Conservation (phyloP, 768 basidiomycete genomes). For the Termitomyces bulborhizus region DNA sequence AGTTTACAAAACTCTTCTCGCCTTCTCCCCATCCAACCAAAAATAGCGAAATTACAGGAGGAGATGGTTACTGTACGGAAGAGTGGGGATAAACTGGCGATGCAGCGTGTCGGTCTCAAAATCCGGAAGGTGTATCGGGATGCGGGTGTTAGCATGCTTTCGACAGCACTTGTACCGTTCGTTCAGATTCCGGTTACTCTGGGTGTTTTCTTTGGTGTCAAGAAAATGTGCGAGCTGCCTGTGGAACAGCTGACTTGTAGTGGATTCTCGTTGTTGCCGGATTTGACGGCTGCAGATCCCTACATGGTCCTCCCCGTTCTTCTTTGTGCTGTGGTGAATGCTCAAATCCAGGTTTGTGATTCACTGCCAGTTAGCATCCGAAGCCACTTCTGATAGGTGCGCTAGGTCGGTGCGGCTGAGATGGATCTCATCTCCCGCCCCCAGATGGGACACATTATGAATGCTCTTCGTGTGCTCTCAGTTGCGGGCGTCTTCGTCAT, state of each 20-base stretch:
- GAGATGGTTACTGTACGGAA: slow-evolving; percentile 31
- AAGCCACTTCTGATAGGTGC: background rate
- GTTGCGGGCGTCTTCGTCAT: slow-evolving; percentile 42
- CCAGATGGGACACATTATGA: slow-evolving; percentile 62
- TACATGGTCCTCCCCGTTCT: slow-evolving; percentile 63
- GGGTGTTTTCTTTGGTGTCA: slow-evolving; percentile 78
- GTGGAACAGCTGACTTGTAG: slow-evolving; percentile 71
- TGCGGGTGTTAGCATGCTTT: slow-evolving; percentile 56
- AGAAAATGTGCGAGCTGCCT: slow-evolving; percentile 63
- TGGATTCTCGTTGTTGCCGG: slow-evolving; percentile 66
- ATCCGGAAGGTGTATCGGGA: slow-evolving; percentile 53
- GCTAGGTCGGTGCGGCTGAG: slow-evolving; percentile 43
- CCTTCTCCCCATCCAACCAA: slow-evolving; percentile 52
- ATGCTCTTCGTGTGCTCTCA: slow-evolving; percentile 55
- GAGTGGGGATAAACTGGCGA: slow-evolving; percentile 34
- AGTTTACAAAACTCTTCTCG: slow-evolving; percentile 52
- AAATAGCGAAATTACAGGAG: slow-evolving; percentile 41
- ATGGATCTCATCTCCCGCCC: slow-evolving; percentile 46
- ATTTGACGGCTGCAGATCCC: slow-evolving; percentile 77
- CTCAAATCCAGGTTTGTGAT: slow-evolving; percentile 58
- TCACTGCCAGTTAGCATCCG: background rate
- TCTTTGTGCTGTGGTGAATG: slow-evolving; percentile 54
- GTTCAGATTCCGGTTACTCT: slow-evolving; percentile 74
- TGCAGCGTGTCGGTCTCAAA: slow-evolving; percentile 48
- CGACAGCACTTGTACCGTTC: slow-evolving; percentile 44